Percentiles rank a stretch among this genome's conserved stretches.
phyloP scores from a whole-genome alignment of 164 flowering plant species.

The Tinospora cordifolia region DNA sequence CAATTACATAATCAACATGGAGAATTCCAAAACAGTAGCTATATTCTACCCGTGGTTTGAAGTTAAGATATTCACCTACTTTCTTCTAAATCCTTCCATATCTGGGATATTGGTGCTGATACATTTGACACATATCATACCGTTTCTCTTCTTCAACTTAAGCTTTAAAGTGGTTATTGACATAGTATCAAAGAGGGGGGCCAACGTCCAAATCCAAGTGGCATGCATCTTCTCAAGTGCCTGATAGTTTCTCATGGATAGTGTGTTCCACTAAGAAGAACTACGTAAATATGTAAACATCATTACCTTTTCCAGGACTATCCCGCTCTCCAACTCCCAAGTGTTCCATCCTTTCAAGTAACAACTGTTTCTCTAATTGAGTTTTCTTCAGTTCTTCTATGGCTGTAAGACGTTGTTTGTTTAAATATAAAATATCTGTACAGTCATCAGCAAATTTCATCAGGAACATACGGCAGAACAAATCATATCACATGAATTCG shows the following conservation, averaged over 20 bases:
- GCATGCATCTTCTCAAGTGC: neutral
- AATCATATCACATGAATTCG: neutral
- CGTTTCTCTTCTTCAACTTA: too few relatives aligned
- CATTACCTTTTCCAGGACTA: slow-evolving; percentile 28
- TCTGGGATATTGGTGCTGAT: too few relatives aligned
- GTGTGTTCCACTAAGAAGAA: neutral
- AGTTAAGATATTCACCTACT: too few relatives aligned
- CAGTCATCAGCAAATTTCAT: slow-evolving; percentile 9
- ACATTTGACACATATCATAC: too few relatives aligned
- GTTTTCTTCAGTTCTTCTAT: slow-evolving; percentile 52
- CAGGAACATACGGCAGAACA: slow-evolving; percentile 4
- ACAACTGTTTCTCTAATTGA: slow-evolving; percentile 38
- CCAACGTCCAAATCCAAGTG: too few relatives aligned
- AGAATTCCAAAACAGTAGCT: too few relatives aligned
- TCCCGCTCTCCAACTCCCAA: slow-evolving; percentile 35
- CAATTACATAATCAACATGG: too few relatives aligned
- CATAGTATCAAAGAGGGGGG: too few relatives aligned
- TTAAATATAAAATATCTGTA: slow-evolving; percentile 59
- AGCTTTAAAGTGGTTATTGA: too few relatives aligned
- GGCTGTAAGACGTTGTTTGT: slow-evolving; percentile 60
- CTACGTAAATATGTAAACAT: neutral
- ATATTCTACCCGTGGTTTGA: too few relatives aligned
- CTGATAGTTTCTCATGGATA: neutral
- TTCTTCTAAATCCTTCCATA: too few relatives aligned
- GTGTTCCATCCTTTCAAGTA: slow-evolving; percentile 42